Evolutionary conservation across 2,329 filamentous ascomycete species (phyloP), one percentile per base, ranked within the genome.

Genomic region (Neonectria punicea): DNA sequence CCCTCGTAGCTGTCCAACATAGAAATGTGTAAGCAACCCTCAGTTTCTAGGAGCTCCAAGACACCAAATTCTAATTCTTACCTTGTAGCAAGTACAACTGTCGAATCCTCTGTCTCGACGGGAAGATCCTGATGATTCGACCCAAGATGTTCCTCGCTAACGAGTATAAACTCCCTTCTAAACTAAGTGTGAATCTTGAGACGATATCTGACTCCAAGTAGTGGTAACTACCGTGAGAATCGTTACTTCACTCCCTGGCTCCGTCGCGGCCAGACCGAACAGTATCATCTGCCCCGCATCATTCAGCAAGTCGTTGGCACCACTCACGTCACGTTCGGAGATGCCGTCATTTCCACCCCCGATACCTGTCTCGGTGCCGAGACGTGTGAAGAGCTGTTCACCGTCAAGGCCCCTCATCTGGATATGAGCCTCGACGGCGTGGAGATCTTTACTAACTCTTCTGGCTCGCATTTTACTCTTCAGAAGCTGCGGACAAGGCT

Each of bases 391-490:
- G 80, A 81, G 65, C 54, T 73, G 8, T 73, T 70, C 41, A 66
- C 67, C n/a, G 69, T 69, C 5, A 54, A 69, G 13, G 66, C 67
- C 2, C 70, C 70, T 25, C 70, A 69, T 61, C 20, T n/a, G 32
- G 32, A 58, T 63, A 63, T 63, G 69, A 61, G 66, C 1, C 44
- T 73, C 2, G 85, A 89, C 71, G 92, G 93, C 5, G 87, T 89
- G 6, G 92, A 93, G 73, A 89, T 93, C 59, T 86, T 92, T 67
- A 88, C 88, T 9, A 95, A 95, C 77, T 88, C 85, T 8, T 67
- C 60, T 1, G 66, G 74, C 16, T 75, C 72, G 11, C 78, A 80
- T n/a, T 73, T 74, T 18, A 47, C 54, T n/a, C 59, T 62, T 1
- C 82, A 89, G 18, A 93, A 93, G 76, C 84, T 93, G 0, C 80